A percentile compares a stretch with the other conserved stretches of the same genome.
Evolutionary conservation across 306 rosid species (phyloP).

Genomic region (Prunus dulcis): DNA sequence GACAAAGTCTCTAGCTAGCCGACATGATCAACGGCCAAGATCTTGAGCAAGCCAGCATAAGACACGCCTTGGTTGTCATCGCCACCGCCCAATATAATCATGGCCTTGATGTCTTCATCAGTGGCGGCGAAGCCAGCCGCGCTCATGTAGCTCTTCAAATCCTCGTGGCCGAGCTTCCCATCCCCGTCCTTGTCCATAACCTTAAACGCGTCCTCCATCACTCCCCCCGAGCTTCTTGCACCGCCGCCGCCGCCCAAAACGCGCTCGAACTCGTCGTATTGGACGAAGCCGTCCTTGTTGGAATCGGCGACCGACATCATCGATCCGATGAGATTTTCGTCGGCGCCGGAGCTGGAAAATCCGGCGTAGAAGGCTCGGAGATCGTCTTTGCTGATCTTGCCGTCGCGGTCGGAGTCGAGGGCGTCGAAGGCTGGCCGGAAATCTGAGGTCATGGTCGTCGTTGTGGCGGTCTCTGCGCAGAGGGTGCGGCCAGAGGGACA

Average conservation of each 20-base stretch:
- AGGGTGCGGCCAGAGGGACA: constrained; percentile 49
- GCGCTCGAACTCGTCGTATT: constrained; percentile 85
- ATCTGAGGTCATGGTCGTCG: constrained; percentile 5
- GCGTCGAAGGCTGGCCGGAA: constrained; percentile 72
- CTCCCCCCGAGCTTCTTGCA: constrained; percentile 28
- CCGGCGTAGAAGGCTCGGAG: constrained; percentile 62
- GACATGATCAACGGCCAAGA: constrained; percentile 52
- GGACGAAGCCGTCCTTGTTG: constrained; percentile 74
- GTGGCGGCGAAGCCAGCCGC: constrained; percentile 52
- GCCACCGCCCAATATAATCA: constrained; percentile 69
- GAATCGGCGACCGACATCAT: constrained; percentile 85
- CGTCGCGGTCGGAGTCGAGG: constrained; percentile 76
- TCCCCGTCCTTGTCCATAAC: constrained; percentile 91
- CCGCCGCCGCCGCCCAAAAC: constrained; percentile 28
- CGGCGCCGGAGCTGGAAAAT: constrained; percentile 19
- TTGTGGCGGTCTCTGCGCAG: background rate
- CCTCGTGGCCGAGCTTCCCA: constrained; percentile 67
- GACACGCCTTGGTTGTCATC: constrained; percentile 54
- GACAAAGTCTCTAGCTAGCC: background rate
- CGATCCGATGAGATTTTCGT: constrained; percentile 49
- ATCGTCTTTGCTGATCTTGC: constrained; percentile 76
- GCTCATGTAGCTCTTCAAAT: constrained; percentile 65
- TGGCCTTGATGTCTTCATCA: constrained; percentile 67
- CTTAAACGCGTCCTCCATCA: constrained; percentile 83
- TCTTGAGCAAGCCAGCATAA: constrained; percentile 62